Evolutionary conservation across 805 yeast species (phyloP), one percentile per base, ranked within the genome.

Genomic region (Metschnikowia anglica): DNA sequence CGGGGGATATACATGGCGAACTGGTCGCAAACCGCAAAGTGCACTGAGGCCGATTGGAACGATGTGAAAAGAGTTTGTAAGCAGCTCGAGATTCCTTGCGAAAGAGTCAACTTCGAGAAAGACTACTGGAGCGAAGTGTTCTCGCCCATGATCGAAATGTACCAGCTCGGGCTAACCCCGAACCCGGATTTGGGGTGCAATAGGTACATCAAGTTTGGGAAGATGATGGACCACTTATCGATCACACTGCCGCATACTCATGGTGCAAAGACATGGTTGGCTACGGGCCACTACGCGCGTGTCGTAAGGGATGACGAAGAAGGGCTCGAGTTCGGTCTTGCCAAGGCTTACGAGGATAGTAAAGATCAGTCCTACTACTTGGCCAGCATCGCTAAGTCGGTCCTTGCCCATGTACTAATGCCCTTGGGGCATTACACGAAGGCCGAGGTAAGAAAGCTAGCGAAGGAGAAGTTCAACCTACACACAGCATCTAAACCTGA

Each of bases 81-180:
- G 1, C 76, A 77, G 39, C 54, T 90, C 6, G 68, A 70, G 4
- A 82, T 93, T 11, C 83, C 85, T 0, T 79, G 90, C 49, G 85
- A 81, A 41, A 66, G 91, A 48, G 85, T 89, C 5, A 85, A 82
- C 58, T 85, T 93, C 55, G 98, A 93, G 55, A 77, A 75, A 49
- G 97, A 93, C 42, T 93, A 93, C 63, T 93, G 99, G 99, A 69
- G 72, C 15, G 83, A 85, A 43, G 98, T 93, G 7, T 93, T 93
- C 60, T 83, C 80, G 58, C 98, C 99, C 1, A 91, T 93, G 97
- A 63, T 93, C 17, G 77, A 77, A 3, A 73, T 71, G 55, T 93
- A 90, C 59, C 65, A 72, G 26, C 56, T 49, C 8, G 99, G 99
- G 0, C 54, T 73, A 31, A 93, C 99, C 1, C 99, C 99, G 0